A percentile compares a stretch with the other conserved stretches of the same genome.
These are phyloP conservation scores for Microbotryum saponariae DNA, from an alignment of 1,284 basidiomycete genomes.

Conservation along the genomic window DNA sequence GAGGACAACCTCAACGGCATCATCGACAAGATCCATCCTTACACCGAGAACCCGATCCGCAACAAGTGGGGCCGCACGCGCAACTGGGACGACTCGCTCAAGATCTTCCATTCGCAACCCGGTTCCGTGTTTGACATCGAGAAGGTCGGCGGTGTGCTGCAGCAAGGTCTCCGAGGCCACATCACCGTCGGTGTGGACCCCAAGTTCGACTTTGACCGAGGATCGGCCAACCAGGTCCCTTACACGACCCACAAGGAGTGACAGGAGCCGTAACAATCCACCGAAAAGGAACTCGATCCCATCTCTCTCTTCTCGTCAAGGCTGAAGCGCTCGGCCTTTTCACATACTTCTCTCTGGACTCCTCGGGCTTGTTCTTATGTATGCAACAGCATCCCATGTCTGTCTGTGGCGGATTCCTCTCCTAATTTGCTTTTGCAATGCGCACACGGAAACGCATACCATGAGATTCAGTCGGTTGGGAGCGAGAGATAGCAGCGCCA, in stretches of 20 bases:
- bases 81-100: conserved; percentile 46
- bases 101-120: conserved; percentile 42
- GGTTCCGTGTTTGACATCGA: conserved; percentile 44
- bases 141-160: conserved; percentile 43
- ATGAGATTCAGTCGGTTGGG: too few relatives aligned
- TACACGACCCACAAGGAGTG: neutral
- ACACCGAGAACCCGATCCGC: conserved; percentile 43
- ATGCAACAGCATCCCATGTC: too few relatives aligned
- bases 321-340: neutral
- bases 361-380: too few relatives aligned
- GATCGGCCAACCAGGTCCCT: neutral
- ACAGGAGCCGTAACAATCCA: too few relatives aligned
- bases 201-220: conserved; percentile 1
- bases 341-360: too few relatives aligned
- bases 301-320: neutral
- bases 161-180: conserved; percentile 45
- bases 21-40: conserved; percentile 42
- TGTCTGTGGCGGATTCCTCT: too few relatives aligned
- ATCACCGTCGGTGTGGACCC: conserved; percentile 42
- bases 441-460: too few relatives aligned
- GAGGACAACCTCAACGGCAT: conserved; percentile 43
- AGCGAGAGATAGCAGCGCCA: too few relatives aligned
- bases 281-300: too few relatives aligned
- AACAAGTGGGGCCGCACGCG: conserved; percentile 42
- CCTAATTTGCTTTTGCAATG: too few relatives aligned